phyloP scores from a whole-genome alignment of 108 stramenopile species.

The Skeletonema tropicum region DNA sequence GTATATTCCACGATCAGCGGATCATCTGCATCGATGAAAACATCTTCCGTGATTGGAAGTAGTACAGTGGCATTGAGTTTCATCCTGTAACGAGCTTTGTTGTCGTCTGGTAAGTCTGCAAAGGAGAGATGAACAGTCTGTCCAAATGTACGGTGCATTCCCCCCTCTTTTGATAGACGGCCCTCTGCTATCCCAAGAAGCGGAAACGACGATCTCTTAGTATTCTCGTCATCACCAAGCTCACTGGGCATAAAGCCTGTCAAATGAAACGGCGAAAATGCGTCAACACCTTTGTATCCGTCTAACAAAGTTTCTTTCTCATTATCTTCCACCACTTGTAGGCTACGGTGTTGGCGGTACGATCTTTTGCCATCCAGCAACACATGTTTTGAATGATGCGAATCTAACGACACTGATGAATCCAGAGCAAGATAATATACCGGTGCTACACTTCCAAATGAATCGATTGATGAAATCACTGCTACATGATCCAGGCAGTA shows the following conservation, averaged over 20 bases:
- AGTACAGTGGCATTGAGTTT: conserved; percentile 34
- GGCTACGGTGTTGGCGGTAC: neutral
- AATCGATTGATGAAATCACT: neutral
- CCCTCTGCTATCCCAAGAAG: conserved; percentile 23
- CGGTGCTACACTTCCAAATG: neutral
- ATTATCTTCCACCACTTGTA: neutral
- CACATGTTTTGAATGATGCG: neutral
- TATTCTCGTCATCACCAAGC: too few relatives aligned
- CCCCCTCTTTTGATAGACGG: conserved; percentile 28
- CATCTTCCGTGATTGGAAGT: conserved; percentile 38
- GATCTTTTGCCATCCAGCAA: neutral
- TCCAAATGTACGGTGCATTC: conserved; percentile 37
- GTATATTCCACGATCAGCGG: conserved; percentile 35
- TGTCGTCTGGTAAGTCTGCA: conserved; percentile 1
- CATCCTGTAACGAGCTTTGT: neutral
- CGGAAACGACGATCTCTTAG: neutral
- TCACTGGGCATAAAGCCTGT: neutral
- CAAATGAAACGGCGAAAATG: neutral
- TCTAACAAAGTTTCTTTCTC: neutral
- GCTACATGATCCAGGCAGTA: neutral
- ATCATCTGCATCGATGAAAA: conserved; percentile 59
- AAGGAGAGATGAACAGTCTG: conserved; percentile 23
- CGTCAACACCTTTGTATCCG: conserved; percentile 1
- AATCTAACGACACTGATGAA: neutral
- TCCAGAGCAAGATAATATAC: neutral